Percentiles rank a stretch among this genome's conserved stretches.
phyloP scores from a whole-genome alignment of 2,329 filamentous ascomycete genomes.

The Aspergillus sp. region DNA sequence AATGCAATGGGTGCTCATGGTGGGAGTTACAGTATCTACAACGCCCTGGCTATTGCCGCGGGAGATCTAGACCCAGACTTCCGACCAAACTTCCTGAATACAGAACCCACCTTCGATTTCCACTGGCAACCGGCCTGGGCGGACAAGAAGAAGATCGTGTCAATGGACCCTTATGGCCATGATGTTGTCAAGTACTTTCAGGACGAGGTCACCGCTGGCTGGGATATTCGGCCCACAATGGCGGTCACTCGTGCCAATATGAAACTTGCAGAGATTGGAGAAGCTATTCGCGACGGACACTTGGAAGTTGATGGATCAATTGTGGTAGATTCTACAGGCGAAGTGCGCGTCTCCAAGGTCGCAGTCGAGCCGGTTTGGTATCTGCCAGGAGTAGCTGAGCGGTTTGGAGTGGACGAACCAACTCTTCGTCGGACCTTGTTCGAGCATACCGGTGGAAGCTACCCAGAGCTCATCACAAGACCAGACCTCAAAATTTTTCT shows the following conservation, averaged over 20 bases:
- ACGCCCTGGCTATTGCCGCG: slow-evolving; percentile 87
- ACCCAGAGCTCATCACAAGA: slow-evolving; percentile 93
- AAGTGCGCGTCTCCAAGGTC: slow-evolving; percentile 92
- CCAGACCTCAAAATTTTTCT: slow-evolving; percentile 94
- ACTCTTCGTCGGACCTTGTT: slow-evolving; percentile 83
- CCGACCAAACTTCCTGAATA: slow-evolving; percentile 76
- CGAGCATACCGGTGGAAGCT: slow-evolving; percentile 93
- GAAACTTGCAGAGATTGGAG: slow-evolving; percentile 92
- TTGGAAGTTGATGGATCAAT: slow-evolving; percentile 83
- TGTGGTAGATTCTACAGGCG: slow-evolving; percentile 79
- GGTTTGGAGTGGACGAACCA: slow-evolving; percentile 90
- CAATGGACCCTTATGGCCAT: slow-evolving; percentile 95
- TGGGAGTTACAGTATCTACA: slow-evolving; percentile 94
- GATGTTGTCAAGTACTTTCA: slow-evolving; percentile 78
- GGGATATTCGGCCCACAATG: slow-evolving; percentile 83
- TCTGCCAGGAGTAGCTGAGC: slow-evolving; percentile 80
- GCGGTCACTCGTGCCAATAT: slow-evolving; percentile 91
- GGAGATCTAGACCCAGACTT: slow-evolving; percentile 84
- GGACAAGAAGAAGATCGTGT: slow-evolving; percentile 90
- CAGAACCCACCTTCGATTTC: slow-evolving; percentile 85
- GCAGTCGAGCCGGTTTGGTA: slow-evolving; percentile 95
- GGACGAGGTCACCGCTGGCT: slow-evolving; percentile 68
- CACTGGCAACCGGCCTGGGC: slow-evolving; percentile 88
- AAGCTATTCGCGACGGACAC: slow-evolving; percentile 77
- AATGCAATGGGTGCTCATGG: slow-evolving; percentile 70